Base-by-base conservation (phyloP, 768 basidiomycete species). In the Mycena latifolia region DNA sequence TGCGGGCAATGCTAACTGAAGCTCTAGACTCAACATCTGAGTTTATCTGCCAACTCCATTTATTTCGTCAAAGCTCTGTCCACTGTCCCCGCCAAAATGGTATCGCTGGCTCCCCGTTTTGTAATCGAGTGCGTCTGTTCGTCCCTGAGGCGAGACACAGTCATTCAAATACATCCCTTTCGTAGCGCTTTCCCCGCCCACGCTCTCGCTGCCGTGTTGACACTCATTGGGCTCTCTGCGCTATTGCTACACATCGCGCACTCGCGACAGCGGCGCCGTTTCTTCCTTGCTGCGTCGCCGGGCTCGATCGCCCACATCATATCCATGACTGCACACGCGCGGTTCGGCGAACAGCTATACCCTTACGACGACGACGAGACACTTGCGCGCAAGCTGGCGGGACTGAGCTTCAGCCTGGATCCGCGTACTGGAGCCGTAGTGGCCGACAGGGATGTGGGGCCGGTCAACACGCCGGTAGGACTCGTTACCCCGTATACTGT, bases 271-370 rank as follows among this genome's bases (percentile, higher is more conserved):
- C 81, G 89, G 51, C 79, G 82, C 43, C 75, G 77, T 24, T 73
- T 91, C 20, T 82, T 81, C 71, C 78, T 92, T 17, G 80, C 87
- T 2, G 79, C 84, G 24, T 82, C 82, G 9, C 90, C 90, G 0
- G 89, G 89, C 24, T 86, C 83, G 52, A 90, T 92, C 60, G 90
- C 87, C 11, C 76, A 85, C n/a, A 79, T 85, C 41, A 78, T 86
- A 8, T 82, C 89, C 2, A 78, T 89, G 65, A 88, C 89, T 1
- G 78, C 86, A 0, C 85, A 81, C 14, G 89, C 88, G 35, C 88
- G 88, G 12, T 89, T 88, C 61, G 89, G 88, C 28, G 82, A 88
- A 53, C 78, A 87, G 15, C 77, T 91, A 12, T 72, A 82, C 11
- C 89, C 90, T 0, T 88, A 86, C 65, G 89, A 91, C 73, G 76